Evolutionary conservation across 2,329 filamentous ascomycete species (phyloP), one percentile per base, ranked within the genome.

Genomic region (Botrytis aclada): DNA sequence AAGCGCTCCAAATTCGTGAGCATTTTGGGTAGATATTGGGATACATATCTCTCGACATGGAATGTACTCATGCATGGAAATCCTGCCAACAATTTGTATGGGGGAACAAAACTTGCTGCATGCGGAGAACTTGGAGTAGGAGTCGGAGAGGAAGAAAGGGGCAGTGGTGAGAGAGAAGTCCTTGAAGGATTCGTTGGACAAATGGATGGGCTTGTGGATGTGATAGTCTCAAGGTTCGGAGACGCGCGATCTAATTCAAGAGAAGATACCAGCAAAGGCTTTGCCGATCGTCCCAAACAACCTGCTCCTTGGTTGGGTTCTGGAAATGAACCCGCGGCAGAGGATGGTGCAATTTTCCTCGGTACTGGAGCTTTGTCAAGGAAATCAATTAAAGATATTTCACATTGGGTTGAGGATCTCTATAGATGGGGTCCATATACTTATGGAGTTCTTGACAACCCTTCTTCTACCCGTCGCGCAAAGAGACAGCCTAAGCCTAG

Each of bases 71-170:
- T 99, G 60, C 93, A 95, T 80, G 95, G 94, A 14, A 98, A 97
- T 78, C 96, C 96, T 0, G 90, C 91, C 2, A 88, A 92, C 1
- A 91, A 91, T 75, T 86, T 97, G 8, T 94, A 94, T 79, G 89
- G 91, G 18, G 94, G 93, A 9, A 89, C 97, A 80, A 97, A 97
- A 81, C 86, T 99, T 45, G 93, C 95, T 20, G 93, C 92, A 10
- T 94, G 93, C 47, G 95, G 96, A 29, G 95, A 98, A 83, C 88
- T 98, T 39, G 96, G 96, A 25, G 89, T 98, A 63, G 96, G 96
- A 0, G 96, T 98, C 1, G 96, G 96, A 29, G 96, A 98, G 81
- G 96, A 98, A 83, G 93, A 98, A 72, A 92, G 94, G 81, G 95
- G 95, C 7, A 98, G 95, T 80, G 94, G 94, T 45, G 95, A 98